Evolutionary conservation across 495 filamentous ascomycete species (phyloP).

Genomic region (Penicillium samsonianum): DNA sequence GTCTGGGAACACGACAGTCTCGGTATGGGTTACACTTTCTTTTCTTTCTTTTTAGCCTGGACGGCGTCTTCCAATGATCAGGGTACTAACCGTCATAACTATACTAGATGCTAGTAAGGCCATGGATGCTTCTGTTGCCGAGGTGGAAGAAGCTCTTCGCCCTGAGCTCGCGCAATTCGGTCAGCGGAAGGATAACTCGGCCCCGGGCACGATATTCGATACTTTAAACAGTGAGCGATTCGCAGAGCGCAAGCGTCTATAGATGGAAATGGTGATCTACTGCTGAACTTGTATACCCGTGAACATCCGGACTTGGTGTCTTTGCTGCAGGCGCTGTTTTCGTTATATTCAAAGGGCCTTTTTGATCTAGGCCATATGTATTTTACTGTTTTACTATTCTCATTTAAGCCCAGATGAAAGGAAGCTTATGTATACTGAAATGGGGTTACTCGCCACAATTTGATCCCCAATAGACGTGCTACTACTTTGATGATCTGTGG

Average conservation of each 20-base stretch:
- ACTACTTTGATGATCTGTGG: not conserved
- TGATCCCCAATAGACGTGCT: not conserved
- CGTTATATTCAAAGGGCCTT: conserved; percentile 9
- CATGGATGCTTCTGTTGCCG: conserved; percentile 61
- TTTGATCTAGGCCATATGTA: conserved; percentile 21
- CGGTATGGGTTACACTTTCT: conserved; percentile 42
- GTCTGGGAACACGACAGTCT: conserved; percentile 83
- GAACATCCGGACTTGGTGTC: conserved; percentile 25
- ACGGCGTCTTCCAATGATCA: not conserved
- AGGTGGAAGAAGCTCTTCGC: conserved; percentile 60
- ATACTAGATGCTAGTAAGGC: conserved; percentile 61
- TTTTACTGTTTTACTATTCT: conserved; percentile 25
- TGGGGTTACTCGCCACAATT: not conserved
- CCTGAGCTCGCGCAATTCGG: conserved; percentile 66
- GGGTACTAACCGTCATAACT: conserved; percentile 12
- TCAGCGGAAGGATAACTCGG: conserved; percentile 47
- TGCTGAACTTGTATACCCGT: conserved; percentile 23
- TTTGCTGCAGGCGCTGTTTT: conserved; percentile 19
- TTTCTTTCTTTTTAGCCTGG: not conserved
- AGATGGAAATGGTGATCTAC: conserved; percentile 17
- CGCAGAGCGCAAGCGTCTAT: conserved; percentile 31
- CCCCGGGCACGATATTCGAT: conserved; percentile 29
- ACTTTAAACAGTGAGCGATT: conserved; percentile 37
- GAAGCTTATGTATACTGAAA: conserved; percentile 7
- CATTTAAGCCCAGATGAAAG: conserved; percentile 9